Conservation (phyloP, 2,329 filamentous ascomycete genomes). For the Ceratocystis lukuohia region DNA sequence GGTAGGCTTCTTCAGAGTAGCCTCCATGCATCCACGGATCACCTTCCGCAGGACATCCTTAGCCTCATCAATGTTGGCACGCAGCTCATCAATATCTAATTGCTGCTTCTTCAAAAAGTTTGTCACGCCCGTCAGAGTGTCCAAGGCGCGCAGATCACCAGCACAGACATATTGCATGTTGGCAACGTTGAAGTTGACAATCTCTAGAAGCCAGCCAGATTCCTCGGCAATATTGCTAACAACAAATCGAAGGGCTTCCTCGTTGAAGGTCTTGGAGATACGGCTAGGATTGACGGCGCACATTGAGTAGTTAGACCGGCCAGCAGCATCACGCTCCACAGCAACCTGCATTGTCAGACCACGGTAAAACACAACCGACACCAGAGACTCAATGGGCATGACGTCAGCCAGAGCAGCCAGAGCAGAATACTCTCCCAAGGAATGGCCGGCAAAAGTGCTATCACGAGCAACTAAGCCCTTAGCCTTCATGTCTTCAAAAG, state of each 20-base stretch:
- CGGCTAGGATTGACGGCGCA: conserved; percentile 97
- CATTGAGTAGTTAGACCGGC: conserved; percentile 98
- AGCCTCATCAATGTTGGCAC: conserved; percentile 79
- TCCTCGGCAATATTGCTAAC: conserved; percentile 90
- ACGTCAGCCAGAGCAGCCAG: conserved; percentile 92
- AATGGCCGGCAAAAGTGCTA: conserved; percentile 96
- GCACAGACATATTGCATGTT: conserved; percentile 66
- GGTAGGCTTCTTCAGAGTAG: conserved; percentile 76
- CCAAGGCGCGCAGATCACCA: conserved; percentile 56
- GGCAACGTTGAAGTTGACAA: conserved; percentile 88
- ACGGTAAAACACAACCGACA: conserved; percentile 98
- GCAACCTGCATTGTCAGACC: conserved; percentile 98
- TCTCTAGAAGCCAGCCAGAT: conserved; percentile 91
- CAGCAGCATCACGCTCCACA: conserved; percentile 84
- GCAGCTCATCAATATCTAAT: conserved; percentile 89
- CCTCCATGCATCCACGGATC: conserved; percentile 74
- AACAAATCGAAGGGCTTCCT: conserved; percentile 91
- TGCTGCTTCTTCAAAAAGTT: conserved; percentile 96
- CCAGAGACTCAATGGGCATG: conserved; percentile 98
- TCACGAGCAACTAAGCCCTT: conserved; percentile 93
- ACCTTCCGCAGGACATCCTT: conserved; percentile 83
- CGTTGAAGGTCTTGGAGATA: conserved; percentile 97
- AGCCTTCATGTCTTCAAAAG: conserved; percentile 96
- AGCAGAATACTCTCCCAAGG: conserved; percentile 93
- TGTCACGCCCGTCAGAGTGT: conserved; percentile 63